Base-by-base conservation (phyloP, 768 basidiomycete genomes). In the Clathrus columnatus region DNA sequence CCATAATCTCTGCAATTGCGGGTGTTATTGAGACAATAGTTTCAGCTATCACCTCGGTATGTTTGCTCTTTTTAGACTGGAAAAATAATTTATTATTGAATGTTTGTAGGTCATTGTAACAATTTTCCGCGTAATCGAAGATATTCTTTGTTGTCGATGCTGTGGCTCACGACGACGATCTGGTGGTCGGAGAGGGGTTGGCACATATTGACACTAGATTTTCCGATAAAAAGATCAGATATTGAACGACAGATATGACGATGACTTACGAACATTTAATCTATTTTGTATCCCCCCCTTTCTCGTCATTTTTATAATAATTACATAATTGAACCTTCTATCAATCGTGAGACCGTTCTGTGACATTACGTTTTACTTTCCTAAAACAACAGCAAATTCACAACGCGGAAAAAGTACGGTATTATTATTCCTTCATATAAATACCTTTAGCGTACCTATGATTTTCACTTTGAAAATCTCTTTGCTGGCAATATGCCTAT, bases 1-100 rank as follows among this genome's bases (percentile, higher is more conserved):
- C 79, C 49, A 65, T 87, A 57, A 74, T 87, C 61, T 74, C 74
- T 53, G 83, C 81, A 17, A 81, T 85, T 48, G 83, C 82, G 14
- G 62, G 60, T 51, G 70, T 85, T 3, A 62, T 84, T 57, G 80
- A 81, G 77, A 69, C 81, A 36, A 82, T 86, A 56, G 72, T 86
- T 46, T 61, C 72, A 57, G 80, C 68, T 7, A 76, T 87, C 57
- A 81, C 79, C 11, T 74, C 70, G n/a, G 84, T 85, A 61, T 51
- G 36, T 36, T n/a, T 36, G 79, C 72, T 17, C 14, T 53, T 7
- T 28, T 18, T 29, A 4, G 10, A 5, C 26, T 46, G 7, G 29
- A 41, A 7, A 44, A 18, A 26, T 43, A 6, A 26, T 18, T 8
- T 30, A 30, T n/a, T n/a, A 26, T 24, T 20, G 18, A 2, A 26